These are phyloP conservation scores for Colletotrichum musicola DNA, from an alignment of 2,329 filamentous ascomycete genomes.

Conservation along the genomic window DNA sequence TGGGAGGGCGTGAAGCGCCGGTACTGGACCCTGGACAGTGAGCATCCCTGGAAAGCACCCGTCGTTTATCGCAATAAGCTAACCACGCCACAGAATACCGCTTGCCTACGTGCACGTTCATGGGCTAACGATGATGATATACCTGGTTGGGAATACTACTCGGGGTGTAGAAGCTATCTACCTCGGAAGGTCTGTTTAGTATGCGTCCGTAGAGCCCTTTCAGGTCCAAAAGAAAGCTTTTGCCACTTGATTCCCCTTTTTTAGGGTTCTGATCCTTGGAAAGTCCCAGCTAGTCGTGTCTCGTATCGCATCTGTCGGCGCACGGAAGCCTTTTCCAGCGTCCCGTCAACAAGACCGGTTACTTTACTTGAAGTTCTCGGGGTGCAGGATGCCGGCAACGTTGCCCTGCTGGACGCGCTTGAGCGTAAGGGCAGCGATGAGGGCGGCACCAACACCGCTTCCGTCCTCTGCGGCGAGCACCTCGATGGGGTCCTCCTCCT, in stretches of 20 bases:
- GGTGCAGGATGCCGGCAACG: constrained; percentile 73
- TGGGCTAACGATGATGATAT: constrained; percentile 63
- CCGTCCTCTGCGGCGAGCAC: constrained; percentile 94
- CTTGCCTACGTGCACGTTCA: constrained; percentile 80
- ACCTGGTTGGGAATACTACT: constrained; percentile 11
- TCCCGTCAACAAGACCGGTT: too few species aligned
- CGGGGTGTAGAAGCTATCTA: constrained; percentile 30
- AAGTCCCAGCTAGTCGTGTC: constrained; percentile 38
- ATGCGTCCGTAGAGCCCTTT: constrained; percentile 9
- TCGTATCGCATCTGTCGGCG: constrained; percentile 3
- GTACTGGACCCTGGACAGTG: constrained; percentile 88
- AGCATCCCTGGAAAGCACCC: constrained; percentile 46
- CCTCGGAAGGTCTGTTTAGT: constrained; percentile 9
- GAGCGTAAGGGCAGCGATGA: constrained; percentile 84
- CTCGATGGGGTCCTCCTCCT: constrained; percentile 88
- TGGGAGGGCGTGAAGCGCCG: constrained; percentile 91
- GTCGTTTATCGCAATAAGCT: neutral
- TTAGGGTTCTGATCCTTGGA: constrained; percentile 29
- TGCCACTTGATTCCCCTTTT: constrained; percentile 41
- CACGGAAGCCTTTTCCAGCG: neutral
- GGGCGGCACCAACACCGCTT: constrained; percentile 93
- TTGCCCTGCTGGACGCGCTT: constrained; percentile 75
- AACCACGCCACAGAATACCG: constrained; percentile 70
- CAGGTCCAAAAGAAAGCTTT: constrained; percentile 6
- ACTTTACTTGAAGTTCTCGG: constrained; percentile 68